Evolutionary conservation across 2,329 filamentous ascomycete species (phyloP).

Genomic region (Hymenoscyphus repandus): DNA sequence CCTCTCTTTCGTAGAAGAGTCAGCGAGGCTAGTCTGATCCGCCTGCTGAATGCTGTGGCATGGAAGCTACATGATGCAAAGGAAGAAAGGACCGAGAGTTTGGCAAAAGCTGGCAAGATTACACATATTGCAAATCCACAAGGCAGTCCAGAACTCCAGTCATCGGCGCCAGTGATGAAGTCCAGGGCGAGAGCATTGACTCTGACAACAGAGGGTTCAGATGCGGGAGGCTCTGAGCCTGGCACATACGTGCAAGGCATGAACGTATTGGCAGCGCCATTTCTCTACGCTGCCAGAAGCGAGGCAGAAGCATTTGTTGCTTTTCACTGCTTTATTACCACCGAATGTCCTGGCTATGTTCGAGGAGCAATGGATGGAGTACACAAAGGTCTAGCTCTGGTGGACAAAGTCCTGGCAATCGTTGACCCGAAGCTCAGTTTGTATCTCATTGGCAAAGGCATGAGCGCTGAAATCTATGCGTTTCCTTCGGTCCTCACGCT

Average conservation of each 20-base stretch:
- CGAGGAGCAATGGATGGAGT: constrained; percentile 96
- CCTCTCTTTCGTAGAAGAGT: constrained; percentile 95
- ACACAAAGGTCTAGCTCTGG: constrained; percentile 82
- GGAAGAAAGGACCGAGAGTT: constrained; percentile 31
- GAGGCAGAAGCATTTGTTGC: constrained; percentile 92
- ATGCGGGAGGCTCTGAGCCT: constrained; percentile 56
- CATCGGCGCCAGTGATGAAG: constrained; percentile 30
- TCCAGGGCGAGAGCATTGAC: constrained; percentile 49
- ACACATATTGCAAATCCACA: constrained; percentile 22
- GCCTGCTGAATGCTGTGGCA: constrained; percentile 88
- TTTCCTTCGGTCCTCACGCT: constrained; percentile 93
- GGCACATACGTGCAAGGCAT: constrained; percentile 97
- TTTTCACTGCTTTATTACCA: constrained; percentile 81
- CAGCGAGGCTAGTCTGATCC: constrained; percentile 90
- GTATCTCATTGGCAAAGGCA: constrained; percentile 78
- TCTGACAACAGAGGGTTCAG: constrained; percentile 59
- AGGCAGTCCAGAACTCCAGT: constrained; percentile 27
- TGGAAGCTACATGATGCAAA: constrained; percentile 86
- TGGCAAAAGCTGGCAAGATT: constrained; percentile 14
- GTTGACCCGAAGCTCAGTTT: constrained; percentile 83
- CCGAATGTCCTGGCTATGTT: constrained; percentile 89
- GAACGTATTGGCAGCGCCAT: constrained; percentile 95
- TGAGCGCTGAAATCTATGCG: constrained; percentile 91
- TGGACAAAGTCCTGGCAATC: constrained; percentile 86
- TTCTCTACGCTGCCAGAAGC: constrained; percentile 88